Evolutionary conservation across 129 eudicot species (phyloP).

Genomic region (Kitagawia praeruptora): DNA sequence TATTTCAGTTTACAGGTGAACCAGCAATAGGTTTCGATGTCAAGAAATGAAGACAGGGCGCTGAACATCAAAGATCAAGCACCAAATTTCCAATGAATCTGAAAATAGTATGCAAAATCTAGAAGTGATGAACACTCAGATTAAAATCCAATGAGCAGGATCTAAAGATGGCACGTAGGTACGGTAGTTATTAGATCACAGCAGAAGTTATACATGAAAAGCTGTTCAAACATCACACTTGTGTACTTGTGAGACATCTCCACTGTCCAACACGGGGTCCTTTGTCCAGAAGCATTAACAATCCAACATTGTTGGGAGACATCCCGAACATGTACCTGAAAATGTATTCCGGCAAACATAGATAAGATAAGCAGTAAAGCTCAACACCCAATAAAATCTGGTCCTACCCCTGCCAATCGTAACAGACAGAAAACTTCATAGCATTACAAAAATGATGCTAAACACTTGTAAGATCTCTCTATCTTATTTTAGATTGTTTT

Average conservation of each 20-base stretch:
- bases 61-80: slow-evolving; percentile 20
- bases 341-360: background rate
- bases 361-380: background rate
- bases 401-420: background rate
- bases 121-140: background rate
- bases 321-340: slow-evolving; percentile 51
- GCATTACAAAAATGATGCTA: background rate
- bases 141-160: background rate
- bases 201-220: slow-evolving; percentile 13
- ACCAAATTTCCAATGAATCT: slow-evolving; percentile 3
- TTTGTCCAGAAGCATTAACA: slow-evolving; percentile 59
- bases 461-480: background rate
- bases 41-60: slow-evolving; percentile 21
- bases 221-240: slow-evolving; percentile 22
- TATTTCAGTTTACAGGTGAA: slow-evolving; percentile 8
- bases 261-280: slow-evolving; percentile 58
- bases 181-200: background rate
- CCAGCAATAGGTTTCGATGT: slow-evolving; percentile 11
- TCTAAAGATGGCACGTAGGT: background rate
- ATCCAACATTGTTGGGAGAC: slow-evolving; percentile 45
- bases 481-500: background rate
- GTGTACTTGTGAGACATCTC: slow-evolving; percentile 60
- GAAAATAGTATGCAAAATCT: slow-evolving; percentile 5
- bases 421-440: background rate
- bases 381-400: background rate